Evolutionary conservation across 129 eudicot species (phyloP), one percentile per base, ranked within the genome.

Genomic region (Pittosporum tobira): DNA sequence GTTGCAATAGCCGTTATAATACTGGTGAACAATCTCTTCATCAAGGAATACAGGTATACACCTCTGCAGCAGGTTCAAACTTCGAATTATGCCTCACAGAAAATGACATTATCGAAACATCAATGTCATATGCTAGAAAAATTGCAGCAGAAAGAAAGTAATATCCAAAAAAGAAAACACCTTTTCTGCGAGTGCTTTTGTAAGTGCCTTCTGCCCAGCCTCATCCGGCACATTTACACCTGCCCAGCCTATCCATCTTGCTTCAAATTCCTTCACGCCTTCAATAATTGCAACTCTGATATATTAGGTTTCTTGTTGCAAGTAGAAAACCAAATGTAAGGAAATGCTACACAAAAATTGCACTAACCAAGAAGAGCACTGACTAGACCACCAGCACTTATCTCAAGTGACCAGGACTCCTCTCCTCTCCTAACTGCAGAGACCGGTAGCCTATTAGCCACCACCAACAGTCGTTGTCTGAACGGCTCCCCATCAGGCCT

Each of bases 211-310:
- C 51, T 76, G 88, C 25, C 96, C 96, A 56, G 70, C 59, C 70
- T 80, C 94, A 68, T 88, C 96, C 0, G 86, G 88, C 59, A 88
- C 88, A 71, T 78, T 88, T 53, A 88, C 84, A 46, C 94, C 96
- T 29, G 94, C 88, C 96, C 96, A 84, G 5, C 96, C 96, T 26
- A 88, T 73, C 96, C 96, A 88, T 73, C 75, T 88, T 42, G 88
- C 77, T 71, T 88, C 96, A 63, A 88, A 78, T 37, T 83, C 86
- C 43, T 80, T 88, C 63, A 88, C 68, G 25, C 96, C 96, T 88
- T 62, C 65, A 57, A 52, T 7, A 71, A 51, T 29, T 3, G 2
- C 59, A 27, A 28, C 20, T 9, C 26, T 2, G 54, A 65, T 45
- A 14, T 28, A 54, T 59, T 23, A 28, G 25, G 8, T 29, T 52